These are phyloP conservation scores for Hymenoscyphus repandus DNA, from an alignment of 2,329 filamentous ascomycete species.

Conservation along the genomic window DNA sequence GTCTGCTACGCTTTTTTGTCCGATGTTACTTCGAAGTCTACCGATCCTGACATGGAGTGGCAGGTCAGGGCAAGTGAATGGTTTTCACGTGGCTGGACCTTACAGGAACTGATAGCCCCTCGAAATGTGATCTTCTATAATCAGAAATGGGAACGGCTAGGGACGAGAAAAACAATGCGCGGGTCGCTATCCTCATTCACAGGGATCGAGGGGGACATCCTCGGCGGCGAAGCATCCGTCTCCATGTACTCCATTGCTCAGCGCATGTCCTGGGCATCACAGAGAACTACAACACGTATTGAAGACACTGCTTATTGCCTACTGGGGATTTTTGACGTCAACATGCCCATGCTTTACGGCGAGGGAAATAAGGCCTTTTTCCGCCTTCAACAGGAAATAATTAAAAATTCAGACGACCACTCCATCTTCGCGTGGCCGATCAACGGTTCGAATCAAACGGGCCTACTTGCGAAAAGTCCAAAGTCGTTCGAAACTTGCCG, in stretches of 20 bases:
- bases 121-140: slow-evolving; percentile 1
- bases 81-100: slow-evolving; percentile 1
- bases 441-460: background rate
- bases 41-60: background rate
- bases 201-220: background rate
- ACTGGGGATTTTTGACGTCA: slow-evolving; percentile 1
- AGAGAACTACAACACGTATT: background rate
- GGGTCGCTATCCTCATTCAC: background rate
- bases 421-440: slow-evolving; percentile 7
- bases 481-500: background rate
- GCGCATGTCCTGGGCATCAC: background rate
- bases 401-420: slow-evolving; percentile 2
- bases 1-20: slow-evolving; percentile 6
- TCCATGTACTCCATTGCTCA: background rate
- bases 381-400: background rate
- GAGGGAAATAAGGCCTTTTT: background rate
- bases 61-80: background rate
- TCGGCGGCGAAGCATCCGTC: background rate
- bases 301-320: background rate
- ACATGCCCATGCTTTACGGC: slow-evolving; percentile 4
- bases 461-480: background rate
- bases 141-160: background rate
- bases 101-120: slow-evolving; percentile 7
- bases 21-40: background rate
- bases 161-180: background rate